Percentiles rank a stretch among this genome's conserved stretches.
Evolutionary conservation across 2,329 filamentous ascomycete species (phyloP).

Genomic region (Cephalotrichum gorgonifer): DNA sequence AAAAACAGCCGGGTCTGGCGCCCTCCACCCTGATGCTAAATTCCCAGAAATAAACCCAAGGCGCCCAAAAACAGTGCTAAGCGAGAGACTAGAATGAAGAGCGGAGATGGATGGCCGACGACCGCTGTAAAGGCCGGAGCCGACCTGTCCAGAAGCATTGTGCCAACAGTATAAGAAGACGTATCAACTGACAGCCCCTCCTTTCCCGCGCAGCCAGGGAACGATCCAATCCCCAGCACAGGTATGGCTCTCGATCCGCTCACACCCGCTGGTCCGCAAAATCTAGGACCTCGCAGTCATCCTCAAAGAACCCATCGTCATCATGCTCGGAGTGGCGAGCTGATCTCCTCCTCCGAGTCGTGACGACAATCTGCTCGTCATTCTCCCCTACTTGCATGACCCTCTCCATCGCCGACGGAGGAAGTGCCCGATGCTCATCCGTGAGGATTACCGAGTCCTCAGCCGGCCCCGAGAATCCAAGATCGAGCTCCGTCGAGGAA

Average conservation of each 20-base stretch:
- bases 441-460: conserved; percentile 43
- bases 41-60: background rate
- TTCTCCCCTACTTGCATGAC: conserved; percentile 48
- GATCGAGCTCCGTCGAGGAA: conserved; percentile 37
- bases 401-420: conserved; percentile 54
- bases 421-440: conserved; percentile 49
- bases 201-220: background rate
- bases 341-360: conserved; percentile 58
- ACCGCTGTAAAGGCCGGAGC: background rate
- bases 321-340: conserved; percentile 37
- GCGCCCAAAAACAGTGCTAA: background rate
- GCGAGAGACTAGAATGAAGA: background rate
- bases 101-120: background rate
- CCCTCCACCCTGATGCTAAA: background rate
- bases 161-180: too few species aligned
- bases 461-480: conserved; percentile 32
- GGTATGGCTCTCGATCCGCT: conserved; percentile 10
- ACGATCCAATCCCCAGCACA: background rate
- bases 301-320: conserved; percentile 79
- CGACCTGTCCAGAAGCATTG: too few species aligned
- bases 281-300: conserved; percentile 84
- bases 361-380: conserved; percentile 72
- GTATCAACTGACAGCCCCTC: background rate
- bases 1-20: background rate
- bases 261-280: conserved; percentile 65